These are phyloP conservation scores for Colletotrichum gloeosporioides DNA, from an alignment of 2,329 filamentous ascomycete genomes.

Conservation along the genomic window DNA sequence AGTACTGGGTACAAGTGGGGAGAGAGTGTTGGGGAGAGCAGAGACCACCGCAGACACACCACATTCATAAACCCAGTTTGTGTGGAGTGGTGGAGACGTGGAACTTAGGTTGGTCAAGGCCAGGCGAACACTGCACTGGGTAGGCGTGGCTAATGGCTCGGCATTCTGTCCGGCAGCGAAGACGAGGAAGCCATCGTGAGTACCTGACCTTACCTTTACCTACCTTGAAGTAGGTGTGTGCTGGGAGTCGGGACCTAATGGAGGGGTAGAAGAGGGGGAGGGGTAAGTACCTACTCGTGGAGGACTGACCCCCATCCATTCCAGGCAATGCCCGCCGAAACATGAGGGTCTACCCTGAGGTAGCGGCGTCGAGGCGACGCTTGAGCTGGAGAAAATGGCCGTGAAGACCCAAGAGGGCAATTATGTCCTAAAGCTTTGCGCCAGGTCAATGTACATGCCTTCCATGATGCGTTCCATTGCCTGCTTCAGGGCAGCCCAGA, in stretches of 20 bases:
- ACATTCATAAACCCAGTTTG: background rate
- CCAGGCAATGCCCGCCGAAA: slow-evolving; percentile 12
- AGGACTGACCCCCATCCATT: slow-evolving; percentile 7
- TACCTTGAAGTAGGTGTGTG: background rate
- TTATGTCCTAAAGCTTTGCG: slow-evolving; percentile 1
- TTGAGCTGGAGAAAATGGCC: slow-evolving; percentile 5
- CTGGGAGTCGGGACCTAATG: background rate
- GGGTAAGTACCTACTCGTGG: background rate
- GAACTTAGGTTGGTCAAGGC: too few species aligned
- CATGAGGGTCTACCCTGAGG: background rate
- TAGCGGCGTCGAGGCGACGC: background rate
- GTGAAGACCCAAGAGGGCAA: slow-evolving; percentile 7
- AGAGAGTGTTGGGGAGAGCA: background rate
- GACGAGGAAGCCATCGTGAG: background rate
- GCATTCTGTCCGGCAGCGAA: slow-evolving; percentile 13
- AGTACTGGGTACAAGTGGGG: background rate
- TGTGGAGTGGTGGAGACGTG: background rate
- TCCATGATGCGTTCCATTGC: background rate
- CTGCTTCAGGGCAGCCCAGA: background rate
- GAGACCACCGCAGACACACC: background rate
- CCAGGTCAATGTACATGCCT: background rate
- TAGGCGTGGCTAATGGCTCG: background rate
- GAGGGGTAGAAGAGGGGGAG: slow-evolving; percentile 2
- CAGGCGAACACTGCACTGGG: background rate
- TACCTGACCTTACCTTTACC: background rate